phyloP scores from a whole-genome alignment of 148 eudicot species.

The Cornus suecica region DNA sequence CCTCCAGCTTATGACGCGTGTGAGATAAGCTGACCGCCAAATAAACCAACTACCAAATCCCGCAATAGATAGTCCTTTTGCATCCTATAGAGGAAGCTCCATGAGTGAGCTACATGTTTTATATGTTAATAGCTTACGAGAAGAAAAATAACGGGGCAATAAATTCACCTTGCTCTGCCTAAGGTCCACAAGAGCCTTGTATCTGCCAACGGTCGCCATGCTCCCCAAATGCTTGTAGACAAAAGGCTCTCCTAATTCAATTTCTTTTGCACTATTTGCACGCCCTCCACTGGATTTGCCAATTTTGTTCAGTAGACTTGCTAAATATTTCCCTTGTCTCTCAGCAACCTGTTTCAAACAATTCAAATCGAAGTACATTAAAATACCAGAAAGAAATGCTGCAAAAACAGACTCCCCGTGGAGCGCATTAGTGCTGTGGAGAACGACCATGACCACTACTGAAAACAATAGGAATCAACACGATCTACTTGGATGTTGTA shows the following conservation, averaged over 20 bases:
- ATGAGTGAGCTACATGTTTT: neutral
- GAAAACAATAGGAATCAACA: neutral
- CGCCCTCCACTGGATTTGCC: constrained; percentile 79
- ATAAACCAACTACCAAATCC: constrained; percentile 88
- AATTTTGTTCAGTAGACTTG: constrained; percentile 56
- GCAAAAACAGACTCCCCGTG: neutral
- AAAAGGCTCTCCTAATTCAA: constrained; percentile 66
- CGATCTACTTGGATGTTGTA: neutral
- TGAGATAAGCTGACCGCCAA: constrained; percentile 97
- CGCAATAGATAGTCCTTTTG: constrained; percentile 76
- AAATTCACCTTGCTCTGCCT: constrained; percentile 84
- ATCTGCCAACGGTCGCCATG: constrained; percentile 96
- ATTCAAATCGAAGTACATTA: constrained; percentile 7
- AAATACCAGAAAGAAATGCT: neutral
- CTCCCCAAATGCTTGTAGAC: constrained; percentile 89
- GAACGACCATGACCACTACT: neutral
- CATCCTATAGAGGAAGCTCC: constrained; percentile 41
- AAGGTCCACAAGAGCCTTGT: constrained; percentile 94
- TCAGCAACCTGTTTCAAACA: constrained; percentile 77
- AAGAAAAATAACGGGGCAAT: neutral
- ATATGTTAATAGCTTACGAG: neutral
- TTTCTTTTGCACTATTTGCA: constrained; percentile 54
- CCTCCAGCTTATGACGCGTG: constrained; percentile 96
- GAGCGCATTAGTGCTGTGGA: neutral
- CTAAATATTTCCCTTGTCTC: constrained; percentile 88